A percentile compares a stretch with the other conserved stretches of the same genome.
Conservation (phyloP, 371 early-diverging fungal species). For the Phascolomyces articulosus region DNA sequence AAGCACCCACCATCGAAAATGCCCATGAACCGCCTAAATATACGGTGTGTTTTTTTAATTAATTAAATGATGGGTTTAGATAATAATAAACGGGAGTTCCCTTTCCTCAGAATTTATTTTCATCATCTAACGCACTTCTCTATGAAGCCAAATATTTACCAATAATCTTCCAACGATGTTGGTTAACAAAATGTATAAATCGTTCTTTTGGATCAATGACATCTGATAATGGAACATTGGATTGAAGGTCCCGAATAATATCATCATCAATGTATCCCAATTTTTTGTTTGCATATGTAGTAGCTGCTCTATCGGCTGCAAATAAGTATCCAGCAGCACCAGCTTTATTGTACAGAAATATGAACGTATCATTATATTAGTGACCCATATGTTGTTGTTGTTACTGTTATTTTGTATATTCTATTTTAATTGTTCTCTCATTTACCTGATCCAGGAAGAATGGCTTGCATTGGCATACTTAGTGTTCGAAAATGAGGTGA, state of each 20-base stretch:
- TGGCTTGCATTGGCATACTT: slow-evolving; percentile 35
- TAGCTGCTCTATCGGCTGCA: slow-evolving; percentile 36
- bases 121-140: no score
- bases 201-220: slow-evolving; percentile 23
- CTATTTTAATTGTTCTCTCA: not conserved
- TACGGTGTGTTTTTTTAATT: not conserved
- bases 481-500: slow-evolving; percentile 45
- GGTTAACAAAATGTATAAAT: slow-evolving; percentile 35
- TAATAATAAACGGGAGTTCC: no score
- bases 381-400: not conserved
- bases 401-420: not conserved
- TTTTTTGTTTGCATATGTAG: slow-evolving; percentile 30
- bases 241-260: slow-evolving; percentile 12
- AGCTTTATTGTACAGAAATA: slow-evolving; percentile 20
- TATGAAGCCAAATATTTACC: slow-evolving; percentile 25
- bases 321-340: slow-evolving; percentile 46
- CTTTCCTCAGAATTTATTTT: no score
- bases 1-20: slow-evolving; percentile 67
- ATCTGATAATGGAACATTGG: not conserved
- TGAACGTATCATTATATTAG: no score
- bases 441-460: slow-evolving; percentile 44
- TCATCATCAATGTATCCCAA: slow-evolving; percentile 47
- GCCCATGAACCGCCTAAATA: slow-evolving; percentile 67
- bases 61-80: no score
- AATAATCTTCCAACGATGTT: slow-evolving; percentile 52